These are phyloP conservation scores for Sideroxylon spinosum DNA, from an alignment of 179 eudicot species.

Conservation along the genomic window DNA sequence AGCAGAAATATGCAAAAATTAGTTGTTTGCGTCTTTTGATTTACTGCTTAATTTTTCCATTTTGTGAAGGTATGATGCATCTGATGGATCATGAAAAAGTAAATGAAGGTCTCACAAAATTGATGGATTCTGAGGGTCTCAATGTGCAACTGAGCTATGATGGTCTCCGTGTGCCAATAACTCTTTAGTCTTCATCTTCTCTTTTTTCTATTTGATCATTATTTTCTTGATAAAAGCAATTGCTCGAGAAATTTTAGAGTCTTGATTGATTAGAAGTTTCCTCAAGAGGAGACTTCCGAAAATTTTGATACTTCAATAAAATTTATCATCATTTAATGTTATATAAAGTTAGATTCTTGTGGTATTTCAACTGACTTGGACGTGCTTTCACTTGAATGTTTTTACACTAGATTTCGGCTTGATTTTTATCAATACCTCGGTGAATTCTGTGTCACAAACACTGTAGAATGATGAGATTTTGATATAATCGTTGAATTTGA, in stretches of 20 bases:
- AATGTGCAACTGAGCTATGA: conserved; percentile 91
- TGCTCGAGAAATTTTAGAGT: not conserved
- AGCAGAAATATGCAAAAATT: not conserved
- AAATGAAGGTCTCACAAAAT: conserved; percentile 45
- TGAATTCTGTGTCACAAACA: too few species aligned
- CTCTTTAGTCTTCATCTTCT: conserved; percentile 32
- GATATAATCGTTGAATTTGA: too few species aligned
- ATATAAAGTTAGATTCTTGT: not conserved
- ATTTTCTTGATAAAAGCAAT: not conserved
- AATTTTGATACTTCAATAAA: not conserved
- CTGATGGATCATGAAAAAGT: conserved; percentile 92
- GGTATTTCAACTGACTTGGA: too few species aligned
- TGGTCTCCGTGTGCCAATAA: conserved; percentile 77
- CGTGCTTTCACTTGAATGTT: too few species aligned
- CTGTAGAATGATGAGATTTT: too few species aligned
- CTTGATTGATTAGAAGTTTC: not conserved
- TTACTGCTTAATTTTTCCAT: not conserved
- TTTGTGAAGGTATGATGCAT: conserved; percentile 90
- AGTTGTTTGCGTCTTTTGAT: not conserved
- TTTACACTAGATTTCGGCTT: too few species aligned
- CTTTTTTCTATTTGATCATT: not conserved
- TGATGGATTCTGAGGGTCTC: conserved; percentile 74
- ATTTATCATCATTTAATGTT: not conserved
- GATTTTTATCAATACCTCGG: too few species aligned
- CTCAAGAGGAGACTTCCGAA: not conserved